Percentiles rank a stretch among this genome's conserved stretches.
phyloP scores from a whole-genome alignment of 768 basidiomycete species.

The Mycena floridula region DNA sequence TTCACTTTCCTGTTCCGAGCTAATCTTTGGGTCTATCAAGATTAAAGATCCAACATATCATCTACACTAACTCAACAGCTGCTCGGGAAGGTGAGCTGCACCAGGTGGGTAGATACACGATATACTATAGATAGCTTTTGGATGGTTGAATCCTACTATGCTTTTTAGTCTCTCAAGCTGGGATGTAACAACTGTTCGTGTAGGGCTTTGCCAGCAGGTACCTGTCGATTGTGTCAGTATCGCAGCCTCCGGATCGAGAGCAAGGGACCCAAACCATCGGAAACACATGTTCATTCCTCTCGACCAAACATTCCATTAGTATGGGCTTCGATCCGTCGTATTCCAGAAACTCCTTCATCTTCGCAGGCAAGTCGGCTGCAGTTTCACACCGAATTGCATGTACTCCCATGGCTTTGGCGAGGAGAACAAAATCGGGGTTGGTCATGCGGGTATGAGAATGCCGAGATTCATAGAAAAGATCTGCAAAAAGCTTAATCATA shows the following conservation, averaged over 20 bases:
- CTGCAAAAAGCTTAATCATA: constrained; percentile 23
- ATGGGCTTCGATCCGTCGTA: constrained; percentile 85
- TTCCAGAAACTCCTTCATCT: constrained; percentile 99
- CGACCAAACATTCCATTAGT: constrained; percentile 85
- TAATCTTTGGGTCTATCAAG: no score
- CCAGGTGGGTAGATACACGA: no score
- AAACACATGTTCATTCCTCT: constrained; percentile 82
- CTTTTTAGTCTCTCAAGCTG: constrained; percentile 21
- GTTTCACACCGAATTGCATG: constrained; percentile 78
- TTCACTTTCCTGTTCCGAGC: no score
- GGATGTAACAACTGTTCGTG: constrained; percentile 88
- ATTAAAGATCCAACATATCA: no score
- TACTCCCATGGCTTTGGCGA: constrained; percentile 88
- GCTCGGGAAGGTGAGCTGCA: no score
- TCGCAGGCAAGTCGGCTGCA: constrained; percentile 74
- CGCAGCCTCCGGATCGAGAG: not conserved
- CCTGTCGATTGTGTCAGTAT: constrained; percentile 35
- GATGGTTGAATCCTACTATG: not conserved
- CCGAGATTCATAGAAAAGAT: constrained; percentile 95
- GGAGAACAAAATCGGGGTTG: constrained; percentile 91
- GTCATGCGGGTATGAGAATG: constrained; percentile 95
- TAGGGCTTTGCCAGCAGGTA: constrained; percentile 89
- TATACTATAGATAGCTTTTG: no score
- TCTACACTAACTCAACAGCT: no score
- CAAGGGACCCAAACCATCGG: constrained; percentile 59